phyloP scores from a whole-genome alignment of 768 basidiomycete genomes.

The Trichaptum fuscoviolaceum region DNA sequence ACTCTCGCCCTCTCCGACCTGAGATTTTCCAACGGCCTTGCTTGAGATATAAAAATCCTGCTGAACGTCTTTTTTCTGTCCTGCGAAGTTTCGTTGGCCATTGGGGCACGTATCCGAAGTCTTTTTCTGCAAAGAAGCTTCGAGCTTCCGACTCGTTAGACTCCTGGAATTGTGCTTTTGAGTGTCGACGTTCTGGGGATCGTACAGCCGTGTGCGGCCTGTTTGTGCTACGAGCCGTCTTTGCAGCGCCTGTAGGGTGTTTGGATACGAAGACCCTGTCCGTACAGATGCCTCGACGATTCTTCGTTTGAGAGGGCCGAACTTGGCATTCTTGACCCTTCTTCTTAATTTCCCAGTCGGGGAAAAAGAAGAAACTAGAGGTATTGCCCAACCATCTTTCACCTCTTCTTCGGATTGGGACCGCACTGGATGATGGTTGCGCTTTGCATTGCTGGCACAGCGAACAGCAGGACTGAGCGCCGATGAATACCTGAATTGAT shows the following conservation, averaged over 20 bases:
- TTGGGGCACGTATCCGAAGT: background rate
- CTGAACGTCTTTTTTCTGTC: background rate
- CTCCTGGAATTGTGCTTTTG: background rate
- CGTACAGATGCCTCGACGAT: background rate
- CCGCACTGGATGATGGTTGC: constrained; percentile 6
- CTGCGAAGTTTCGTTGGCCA: background rate
- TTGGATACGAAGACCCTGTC: background rate
- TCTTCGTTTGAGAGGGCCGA: background rate
- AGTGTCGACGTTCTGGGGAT: background rate
- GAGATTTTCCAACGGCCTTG: background rate
- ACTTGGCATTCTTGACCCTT: background rate
- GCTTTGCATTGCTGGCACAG: constrained; percentile 7
- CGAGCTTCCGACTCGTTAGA: background rate
- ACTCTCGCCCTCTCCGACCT: background rate
- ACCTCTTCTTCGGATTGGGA: constrained; percentile 33
- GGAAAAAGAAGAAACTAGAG: background rate
- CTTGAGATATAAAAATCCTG: background rate
- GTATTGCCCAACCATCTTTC: constrained; percentile 11
- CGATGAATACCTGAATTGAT: constrained; percentile 12
- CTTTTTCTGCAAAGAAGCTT: background rate
- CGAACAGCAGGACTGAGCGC: constrained; percentile 10
- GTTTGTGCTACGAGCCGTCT: background rate
- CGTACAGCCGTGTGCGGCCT: background rate
- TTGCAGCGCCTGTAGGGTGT: background rate
- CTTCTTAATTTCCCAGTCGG: background rate